Base-by-base conservation (phyloP, 2,329 filamentous ascomycete genomes). In the Aspergillus sojae region DNA sequence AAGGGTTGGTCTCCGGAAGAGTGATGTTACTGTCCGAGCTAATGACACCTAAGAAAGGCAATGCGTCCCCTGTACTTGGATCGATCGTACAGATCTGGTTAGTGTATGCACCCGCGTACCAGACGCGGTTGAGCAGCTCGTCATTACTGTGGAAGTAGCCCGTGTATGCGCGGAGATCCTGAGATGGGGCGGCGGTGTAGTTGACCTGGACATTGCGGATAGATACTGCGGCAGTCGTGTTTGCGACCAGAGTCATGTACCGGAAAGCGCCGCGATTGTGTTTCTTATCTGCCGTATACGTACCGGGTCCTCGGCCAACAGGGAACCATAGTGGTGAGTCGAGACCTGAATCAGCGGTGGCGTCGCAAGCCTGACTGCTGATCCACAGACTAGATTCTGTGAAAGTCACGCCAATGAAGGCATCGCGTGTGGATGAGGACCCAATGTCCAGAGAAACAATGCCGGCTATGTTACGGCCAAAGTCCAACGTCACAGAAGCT, bases 31-130 rank as follows among this genome's bases (percentile, higher is more conserved):
- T 56, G 0, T 48, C 30, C 0, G 63, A 65, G 28, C 23, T 46
- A 21, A 66, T 57, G 2, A 32, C 26, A 3, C 60, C 61, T 7
- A 65, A 26, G 16, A 59, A 58, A 3, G 63, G 54, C 26, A 72
- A 43, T 5, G 69, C 50, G 41, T 72, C 60, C 2, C 75, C 75
- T 2, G 67, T 62, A 3, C 65, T 66, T 10, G 74, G 70, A 19
- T 75, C 66, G 57, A 77, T 74, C 3, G 74, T 75, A 57, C 72
- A 74, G 6, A 77, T 62, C 56, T 77, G 74, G 43, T 74, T 69
- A 6, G 85, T 86, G 65, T 83, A 85, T 6, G 83, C 82, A 28
- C 81, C 84, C 28, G 81, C 81, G 68, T 87, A 87, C 84, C 85
- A 87, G 32, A 86, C 83, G 26, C 78, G 77, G 67, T 87, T 86